Percentiles rank a stretch among this genome's conserved stretches.
These are phyloP conservation scores for Paramecium bursaria DNA, from an alignment of 73 alveolate species.

Conservation along the genomic window DNA sequence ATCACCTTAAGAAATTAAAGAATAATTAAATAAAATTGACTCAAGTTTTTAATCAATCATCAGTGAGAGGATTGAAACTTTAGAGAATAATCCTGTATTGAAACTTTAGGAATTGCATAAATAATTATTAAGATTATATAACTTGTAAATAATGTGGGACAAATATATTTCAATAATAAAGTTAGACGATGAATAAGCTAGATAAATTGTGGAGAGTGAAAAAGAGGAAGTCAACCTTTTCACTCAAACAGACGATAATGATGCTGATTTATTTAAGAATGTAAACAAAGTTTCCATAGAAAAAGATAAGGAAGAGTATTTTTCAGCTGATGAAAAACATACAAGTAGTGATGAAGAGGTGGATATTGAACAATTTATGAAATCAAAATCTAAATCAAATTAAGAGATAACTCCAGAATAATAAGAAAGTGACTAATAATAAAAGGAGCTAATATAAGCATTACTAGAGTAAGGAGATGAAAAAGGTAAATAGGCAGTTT, in stretches of 20 bases:
- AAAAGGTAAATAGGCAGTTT: not conserved
- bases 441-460: conserved; percentile 10
- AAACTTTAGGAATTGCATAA: conserved; percentile 33
- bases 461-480: conserved; percentile 17
- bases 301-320: conserved; percentile 30
- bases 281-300: not conserved
- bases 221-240: conserved; percentile 9
- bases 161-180: conserved; percentile 26
- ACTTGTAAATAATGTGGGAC: conserved; percentile 44
- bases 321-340: conserved; percentile 46
- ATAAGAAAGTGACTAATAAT: not conserved
- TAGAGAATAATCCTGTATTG: conserved; percentile 10
- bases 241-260: not conserved
- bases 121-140: conserved; percentile 48
- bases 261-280: too few species aligned
- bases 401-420: conserved; percentile 1
- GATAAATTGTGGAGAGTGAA: not conserved
- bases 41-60: conserved; percentile 7
- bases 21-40: conserved; percentile 40
- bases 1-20: conserved; percentile 12
- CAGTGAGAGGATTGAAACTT: not conserved
- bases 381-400: not conserved
- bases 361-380: conserved; percentile 9
- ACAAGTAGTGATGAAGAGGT: conserved; percentile 56
- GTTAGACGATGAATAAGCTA: conserved; percentile 31